A percentile compares a stretch with the other conserved stretches of the same genome.
phyloP scores from a whole-genome alignment of 2,329 filamentous ascomycete species.

The Penicillium sp. region DNA sequence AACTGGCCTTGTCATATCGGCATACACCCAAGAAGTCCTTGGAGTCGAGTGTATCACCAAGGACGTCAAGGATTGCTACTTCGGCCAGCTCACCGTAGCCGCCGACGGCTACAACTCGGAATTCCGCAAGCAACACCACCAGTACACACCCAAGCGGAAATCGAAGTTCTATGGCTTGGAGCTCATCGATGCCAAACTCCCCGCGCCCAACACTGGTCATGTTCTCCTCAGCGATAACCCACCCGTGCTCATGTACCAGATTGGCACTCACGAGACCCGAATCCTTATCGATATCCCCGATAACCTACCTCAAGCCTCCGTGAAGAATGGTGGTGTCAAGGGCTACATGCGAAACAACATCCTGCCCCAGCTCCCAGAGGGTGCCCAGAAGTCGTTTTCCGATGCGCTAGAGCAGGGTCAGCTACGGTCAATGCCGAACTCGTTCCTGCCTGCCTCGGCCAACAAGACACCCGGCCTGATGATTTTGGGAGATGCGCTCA shows the following conservation, averaged over 20 bases:
- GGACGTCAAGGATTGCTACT: conserved; percentile 71
- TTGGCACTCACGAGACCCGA: conserved; percentile 89
- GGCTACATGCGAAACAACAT: conserved; percentile 78
- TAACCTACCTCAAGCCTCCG: conserved; percentile 68
- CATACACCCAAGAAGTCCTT: conserved; percentile 68
- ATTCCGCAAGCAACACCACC: conserved; percentile 78
- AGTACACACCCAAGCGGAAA: conserved; percentile 64
- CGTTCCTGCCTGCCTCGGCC: conserved; percentile 78
- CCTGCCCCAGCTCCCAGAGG: conserved; percentile 70
- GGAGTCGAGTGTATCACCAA: conserved; percentile 74
- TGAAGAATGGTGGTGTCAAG: conserved; percentile 76
- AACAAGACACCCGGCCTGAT: conserved; percentile 70
- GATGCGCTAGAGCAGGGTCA: conserved; percentile 74
- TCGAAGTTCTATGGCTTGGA: conserved; percentile 94
- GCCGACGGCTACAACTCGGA: conserved; percentile 91
- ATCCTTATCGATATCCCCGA: conserved; percentile 85
- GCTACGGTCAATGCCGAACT: conserved; percentile 92
- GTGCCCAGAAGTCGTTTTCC: conserved; percentile 69
- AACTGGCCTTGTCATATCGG: conserved; percentile 68
- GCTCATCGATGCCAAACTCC: conserved; percentile 80
- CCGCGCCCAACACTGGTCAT: conserved; percentile 73
- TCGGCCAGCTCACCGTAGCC: conserved; percentile 81
- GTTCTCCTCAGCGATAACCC: conserved; percentile 76
- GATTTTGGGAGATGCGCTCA: conserved; percentile 89
- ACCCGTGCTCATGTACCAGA: conserved; percentile 92